phyloP scores from a whole-genome alignment of 495 filamentous ascomycete genomes.

The Cercophora newfieldiana region DNA sequence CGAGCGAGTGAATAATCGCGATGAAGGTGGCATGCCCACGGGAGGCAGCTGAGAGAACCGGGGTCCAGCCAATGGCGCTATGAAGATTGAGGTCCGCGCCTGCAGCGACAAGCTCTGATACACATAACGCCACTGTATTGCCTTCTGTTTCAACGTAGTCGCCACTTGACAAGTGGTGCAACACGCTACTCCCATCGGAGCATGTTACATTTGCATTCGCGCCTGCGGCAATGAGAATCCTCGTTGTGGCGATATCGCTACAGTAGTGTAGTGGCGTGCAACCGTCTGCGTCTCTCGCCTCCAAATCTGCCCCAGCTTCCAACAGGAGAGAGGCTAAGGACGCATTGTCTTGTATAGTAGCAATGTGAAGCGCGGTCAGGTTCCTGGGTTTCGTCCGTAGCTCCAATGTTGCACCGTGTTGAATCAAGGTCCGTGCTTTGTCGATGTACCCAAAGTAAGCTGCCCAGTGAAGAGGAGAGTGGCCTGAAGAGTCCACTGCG shows the following conservation, averaged over 20 bases:
- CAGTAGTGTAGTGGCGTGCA: not conserved
- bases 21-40: not conserved
- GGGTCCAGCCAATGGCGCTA: not conserved
- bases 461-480: slow-evolving; percentile 4
- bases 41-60: not conserved
- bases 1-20: not conserved
- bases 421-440: not conserved
- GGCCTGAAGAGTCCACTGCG: not conserved
- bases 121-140: not conserved
- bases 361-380: not conserved
- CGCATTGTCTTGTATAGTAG: not conserved
- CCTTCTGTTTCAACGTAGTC: too few relatives aligned
- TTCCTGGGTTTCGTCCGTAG: not conserved
- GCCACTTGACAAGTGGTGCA: too few relatives aligned
- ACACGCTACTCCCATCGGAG: not conserved
- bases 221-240: not conserved
- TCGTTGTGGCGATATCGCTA: not conserved
- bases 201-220: not conserved
- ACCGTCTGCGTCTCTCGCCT: not conserved
- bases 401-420: not conserved
- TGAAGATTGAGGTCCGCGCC: not conserved
- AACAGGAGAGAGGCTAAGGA: not conserved
- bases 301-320: not conserved
- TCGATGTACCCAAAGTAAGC: not conserved
- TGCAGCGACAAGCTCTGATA: not conserved